phyloP scores from a whole-genome alignment of 306 rosid species.

The Alnus rubra region DNA sequence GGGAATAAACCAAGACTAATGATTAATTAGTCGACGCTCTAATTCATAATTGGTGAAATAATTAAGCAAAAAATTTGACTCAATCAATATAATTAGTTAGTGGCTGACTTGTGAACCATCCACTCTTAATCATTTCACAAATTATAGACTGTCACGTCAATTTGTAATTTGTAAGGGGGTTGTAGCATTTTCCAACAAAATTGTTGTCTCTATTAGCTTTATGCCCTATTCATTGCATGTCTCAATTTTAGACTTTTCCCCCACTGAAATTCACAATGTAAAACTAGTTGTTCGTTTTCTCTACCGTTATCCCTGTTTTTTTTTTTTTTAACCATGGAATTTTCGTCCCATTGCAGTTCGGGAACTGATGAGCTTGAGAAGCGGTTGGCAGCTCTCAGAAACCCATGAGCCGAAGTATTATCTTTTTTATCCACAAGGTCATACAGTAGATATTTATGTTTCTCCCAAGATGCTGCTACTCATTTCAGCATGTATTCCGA shows the following conservation, averaged over 20 bases:
- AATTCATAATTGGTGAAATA: too few species aligned
- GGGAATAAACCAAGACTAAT: too few species aligned
- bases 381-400: constrained; percentile 87
- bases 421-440: neutral
- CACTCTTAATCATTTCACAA: too few species aligned
- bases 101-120: too few species aligned
- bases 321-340: constrained; percentile 18
- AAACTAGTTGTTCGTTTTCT: neutral
- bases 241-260: neutral
- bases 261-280: neutral
- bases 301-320: neutral
- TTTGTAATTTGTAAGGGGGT: too few species aligned
- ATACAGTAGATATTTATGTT: constrained; percentile 16
- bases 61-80: too few species aligned
- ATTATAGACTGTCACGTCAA: too few species aligned
- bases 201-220: neutral
- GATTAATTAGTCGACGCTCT: too few species aligned
- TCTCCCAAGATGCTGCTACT: neutral
- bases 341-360: constrained; percentile 62
- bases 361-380: constrained; percentile 79
- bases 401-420: constrained; percentile 41
- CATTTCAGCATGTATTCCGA: neutral
- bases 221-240: neutral
- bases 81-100: too few species aligned
- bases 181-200: too few species aligned